Evolutionary conservation across 2,329 filamentous ascomycete genomes (phyloP).

Genomic region (Ophiostoma himal-ulmi): DNA sequence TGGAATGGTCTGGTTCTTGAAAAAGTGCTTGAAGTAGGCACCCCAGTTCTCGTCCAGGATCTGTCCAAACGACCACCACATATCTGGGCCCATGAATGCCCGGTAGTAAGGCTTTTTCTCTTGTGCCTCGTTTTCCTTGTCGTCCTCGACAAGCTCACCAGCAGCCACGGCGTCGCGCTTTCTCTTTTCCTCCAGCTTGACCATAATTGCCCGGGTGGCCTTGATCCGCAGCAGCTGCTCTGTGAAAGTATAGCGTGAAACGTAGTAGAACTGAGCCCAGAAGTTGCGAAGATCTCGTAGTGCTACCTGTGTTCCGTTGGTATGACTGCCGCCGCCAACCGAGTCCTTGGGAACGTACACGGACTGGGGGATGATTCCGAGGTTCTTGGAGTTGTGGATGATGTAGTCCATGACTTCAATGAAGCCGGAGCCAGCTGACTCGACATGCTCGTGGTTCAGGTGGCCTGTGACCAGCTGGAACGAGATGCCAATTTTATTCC

Average conservation of each 20-base stretch:
- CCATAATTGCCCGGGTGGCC: neutral
- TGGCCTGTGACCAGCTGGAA: neutral
- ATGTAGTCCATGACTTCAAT: neutral
- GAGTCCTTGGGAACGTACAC: neutral
- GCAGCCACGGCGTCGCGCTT: neutral
- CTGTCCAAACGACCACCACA: neutral
- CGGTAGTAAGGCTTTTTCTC: neutral
- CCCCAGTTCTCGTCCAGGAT: neutral
- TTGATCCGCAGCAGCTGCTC: constrained; percentile 10
- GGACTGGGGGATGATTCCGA: neutral
- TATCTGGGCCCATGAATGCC: neutral
- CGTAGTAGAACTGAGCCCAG: constrained; percentile 2
- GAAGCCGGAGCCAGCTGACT: neutral
- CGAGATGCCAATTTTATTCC: neutral
- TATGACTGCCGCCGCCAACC: neutral
- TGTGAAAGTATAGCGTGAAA: neutral
- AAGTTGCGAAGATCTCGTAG: constrained; percentile 4
- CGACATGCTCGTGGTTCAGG: neutral
- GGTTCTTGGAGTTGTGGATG: neutral
- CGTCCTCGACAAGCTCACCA: neutral
- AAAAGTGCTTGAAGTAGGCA: neutral
- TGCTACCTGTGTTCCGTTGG: neutral
- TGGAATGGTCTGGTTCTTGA: neutral
- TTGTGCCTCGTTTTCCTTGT: neutral
- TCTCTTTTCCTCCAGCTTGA: neutral